phyloP scores from a whole-genome alignment of 1,284 basidiomycete genomes.

The Fomitiporia mediterranea region DNA sequence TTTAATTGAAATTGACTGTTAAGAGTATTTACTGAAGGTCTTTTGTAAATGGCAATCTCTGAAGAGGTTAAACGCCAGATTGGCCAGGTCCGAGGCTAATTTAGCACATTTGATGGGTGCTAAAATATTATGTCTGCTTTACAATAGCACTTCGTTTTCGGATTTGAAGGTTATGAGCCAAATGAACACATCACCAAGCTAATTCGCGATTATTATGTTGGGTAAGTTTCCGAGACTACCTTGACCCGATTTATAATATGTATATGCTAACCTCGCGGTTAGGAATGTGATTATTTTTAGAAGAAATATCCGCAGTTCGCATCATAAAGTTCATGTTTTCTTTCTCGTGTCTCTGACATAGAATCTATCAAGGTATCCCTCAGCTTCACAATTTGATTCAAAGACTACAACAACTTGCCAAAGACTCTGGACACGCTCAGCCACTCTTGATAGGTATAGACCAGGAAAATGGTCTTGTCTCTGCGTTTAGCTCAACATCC shows the following conservation, averaged over 20 bases:
- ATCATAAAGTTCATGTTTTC: background rate
- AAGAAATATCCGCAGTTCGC: constrained; percentile 53
- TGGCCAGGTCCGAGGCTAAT: constrained; percentile 41
- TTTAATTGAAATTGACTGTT: background rate
- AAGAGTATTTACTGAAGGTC: background rate
- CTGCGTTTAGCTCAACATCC: constrained; percentile 50
- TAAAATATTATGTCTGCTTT: background rate
- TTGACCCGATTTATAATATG: background rate
- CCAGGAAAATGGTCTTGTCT: constrained; percentile 67
- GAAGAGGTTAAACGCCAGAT: constrained; percentile 44
- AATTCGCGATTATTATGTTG: constrained; percentile 58
- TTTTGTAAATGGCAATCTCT: background rate
- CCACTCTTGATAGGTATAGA: constrained; percentile 66
- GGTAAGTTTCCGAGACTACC: constrained; percentile 34
- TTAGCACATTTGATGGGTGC: background rate
- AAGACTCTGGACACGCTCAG: constrained; percentile 46
- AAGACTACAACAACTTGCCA: constrained; percentile 50
- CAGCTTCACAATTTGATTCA: constrained; percentile 46
- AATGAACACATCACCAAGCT: constrained; percentile 51
- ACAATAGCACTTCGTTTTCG: constrained; percentile 61
- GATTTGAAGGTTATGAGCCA: constrained; percentile 55
- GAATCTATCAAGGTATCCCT: constrained; percentile 37
- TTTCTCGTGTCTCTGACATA: background rate
- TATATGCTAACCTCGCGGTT: background rate
- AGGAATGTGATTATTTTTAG: constrained; percentile 63